phyloP scores from a whole-genome alignment of 345 rosid genomes.

The Atalantia buxifolia region DNA sequence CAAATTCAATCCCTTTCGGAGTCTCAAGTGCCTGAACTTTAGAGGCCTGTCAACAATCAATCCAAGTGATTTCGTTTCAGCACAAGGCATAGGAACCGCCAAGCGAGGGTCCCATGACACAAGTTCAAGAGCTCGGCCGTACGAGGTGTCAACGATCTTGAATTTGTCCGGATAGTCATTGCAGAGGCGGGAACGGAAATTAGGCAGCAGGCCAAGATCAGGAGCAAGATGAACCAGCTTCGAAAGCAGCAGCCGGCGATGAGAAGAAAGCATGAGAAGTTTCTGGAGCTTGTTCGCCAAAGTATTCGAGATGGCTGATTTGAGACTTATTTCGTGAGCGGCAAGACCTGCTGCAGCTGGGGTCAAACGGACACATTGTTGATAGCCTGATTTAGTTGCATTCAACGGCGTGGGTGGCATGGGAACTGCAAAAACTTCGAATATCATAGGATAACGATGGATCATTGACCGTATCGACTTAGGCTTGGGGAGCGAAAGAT shows the following conservation, averaged over 20 bases:
- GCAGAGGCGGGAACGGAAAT: constrained; percentile 82
- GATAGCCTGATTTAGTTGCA: constrained; percentile 59
- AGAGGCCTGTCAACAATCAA: constrained; percentile 83
- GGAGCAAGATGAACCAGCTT: constrained; percentile 86
- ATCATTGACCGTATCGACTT: constrained; percentile 66
- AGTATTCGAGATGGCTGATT: constrained; percentile 46
- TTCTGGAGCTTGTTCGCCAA: constrained; percentile 79
- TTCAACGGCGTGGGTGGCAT: constrained; percentile 66
- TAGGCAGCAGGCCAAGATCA: constrained; percentile 87
- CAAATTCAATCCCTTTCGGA: constrained; percentile 72
- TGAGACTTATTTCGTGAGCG: constrained; percentile 45
- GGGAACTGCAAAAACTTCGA: constrained; percentile 67
- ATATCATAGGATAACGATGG: constrained; percentile 72
- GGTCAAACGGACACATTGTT: constrained; percentile 77
- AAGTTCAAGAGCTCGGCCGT: constrained; percentile 88
- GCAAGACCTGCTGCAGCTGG: constrained; percentile 67
- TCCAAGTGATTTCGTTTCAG: constrained; percentile 29
- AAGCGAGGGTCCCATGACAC: constrained; percentile 66
- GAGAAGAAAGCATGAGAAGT: constrained; percentile 84
- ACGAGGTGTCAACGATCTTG: constrained; percentile 71
- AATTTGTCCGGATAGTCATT: constrained; percentile 71
- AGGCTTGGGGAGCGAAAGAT: constrained; percentile 55
- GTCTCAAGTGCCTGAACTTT: constrained; percentile 74
- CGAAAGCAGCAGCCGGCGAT: constrained; percentile 61
- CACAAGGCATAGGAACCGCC: constrained; percentile 42